phyloP scores from a whole-genome alignment of 23 red algal species.

The Agarophyton chilense region DNA sequence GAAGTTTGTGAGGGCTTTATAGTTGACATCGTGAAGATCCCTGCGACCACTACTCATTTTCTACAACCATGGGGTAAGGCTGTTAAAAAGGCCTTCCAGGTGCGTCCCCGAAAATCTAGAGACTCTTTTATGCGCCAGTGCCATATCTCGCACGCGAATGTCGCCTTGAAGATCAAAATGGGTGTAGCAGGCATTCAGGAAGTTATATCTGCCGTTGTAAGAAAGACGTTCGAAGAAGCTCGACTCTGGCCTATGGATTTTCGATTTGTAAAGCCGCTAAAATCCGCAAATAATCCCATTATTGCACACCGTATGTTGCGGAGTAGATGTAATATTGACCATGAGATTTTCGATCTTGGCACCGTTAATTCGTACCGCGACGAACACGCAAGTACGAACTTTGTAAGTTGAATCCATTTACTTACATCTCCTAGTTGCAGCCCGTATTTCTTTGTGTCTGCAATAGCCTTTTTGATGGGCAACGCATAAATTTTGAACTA shows the following conservation, averaged over 20 bases:
- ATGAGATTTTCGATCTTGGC: background rate
- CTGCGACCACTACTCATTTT: constrained; percentile 20
- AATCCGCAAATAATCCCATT: no score
- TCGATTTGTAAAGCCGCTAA: background rate
- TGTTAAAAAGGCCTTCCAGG: background rate
- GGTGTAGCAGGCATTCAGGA: background rate
- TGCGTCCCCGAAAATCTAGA: background rate
- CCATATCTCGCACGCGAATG: constrained; percentile 4
- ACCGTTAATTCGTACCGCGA: background rate
- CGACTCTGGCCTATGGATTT: constrained; percentile 28
- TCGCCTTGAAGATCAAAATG: background rate
- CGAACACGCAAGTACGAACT: background rate
- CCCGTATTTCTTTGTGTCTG: background rate
- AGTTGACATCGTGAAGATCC: background rate
- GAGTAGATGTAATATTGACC: no score
- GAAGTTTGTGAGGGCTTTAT: background rate
- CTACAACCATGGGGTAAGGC: background rate
- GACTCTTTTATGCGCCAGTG: background rate
- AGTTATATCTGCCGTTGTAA: background rate
- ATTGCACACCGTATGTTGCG: no score
- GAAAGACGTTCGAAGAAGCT: background rate
- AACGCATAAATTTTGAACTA: background rate
- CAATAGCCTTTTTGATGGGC: background rate
- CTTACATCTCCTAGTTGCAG: background rate
- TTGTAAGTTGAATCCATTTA: background rate